Base-by-base conservation (phyloP, 148 eudicot species). In the Nyssa sinensis region DNA sequence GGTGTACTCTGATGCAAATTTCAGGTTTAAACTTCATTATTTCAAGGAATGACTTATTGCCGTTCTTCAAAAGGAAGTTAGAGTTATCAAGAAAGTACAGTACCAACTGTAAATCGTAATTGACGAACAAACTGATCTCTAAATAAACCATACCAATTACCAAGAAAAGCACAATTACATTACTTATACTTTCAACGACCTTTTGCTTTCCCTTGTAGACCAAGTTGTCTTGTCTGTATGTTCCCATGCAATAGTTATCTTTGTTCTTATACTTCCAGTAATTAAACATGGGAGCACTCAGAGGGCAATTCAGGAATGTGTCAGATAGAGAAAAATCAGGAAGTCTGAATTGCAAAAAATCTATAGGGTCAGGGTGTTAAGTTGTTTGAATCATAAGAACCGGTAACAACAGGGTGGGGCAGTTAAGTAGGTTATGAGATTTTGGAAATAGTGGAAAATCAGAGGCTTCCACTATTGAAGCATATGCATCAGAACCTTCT, bases 1-100 rank as follows among this genome's bases (percentile, higher is more conserved):
- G 95, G 90, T 35, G 93, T 67, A 49, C 75, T 69, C 97, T 93
- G 80, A 55, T n/a, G 24, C 23, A n/a, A 3, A 55, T 55, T 21
- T n/a, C 24, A n/a, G 59, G 19, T 55, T 55, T 55, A 55, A 5
- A 17, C 24, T 44, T 55, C 7, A n/a, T 7, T 55, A 21, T 1
- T 55, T 55, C 25, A 55, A 55, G 59, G 25, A 55, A 17, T 28
- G 25, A 16, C 32, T 72, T 19, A 30, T 19, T 64, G 51, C 31
- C 41, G 7, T 28, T 35, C 41, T 69, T 66, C 7, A n/a, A 14
- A 74, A 5, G 59, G 17, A 21, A 19, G 59, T 5, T 55, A 13
- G 17, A 55, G 59, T 55, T 5, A 5, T n/a, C 25, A 44, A 41
- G 62, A 55, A 27, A 62, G 49, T 19, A 21, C 34, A 31, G 47